These are phyloP conservation scores for Basipetospora sp. DNA, from an alignment of 2,329 filamentous ascomycete species.

Conservation along the genomic window DNA sequence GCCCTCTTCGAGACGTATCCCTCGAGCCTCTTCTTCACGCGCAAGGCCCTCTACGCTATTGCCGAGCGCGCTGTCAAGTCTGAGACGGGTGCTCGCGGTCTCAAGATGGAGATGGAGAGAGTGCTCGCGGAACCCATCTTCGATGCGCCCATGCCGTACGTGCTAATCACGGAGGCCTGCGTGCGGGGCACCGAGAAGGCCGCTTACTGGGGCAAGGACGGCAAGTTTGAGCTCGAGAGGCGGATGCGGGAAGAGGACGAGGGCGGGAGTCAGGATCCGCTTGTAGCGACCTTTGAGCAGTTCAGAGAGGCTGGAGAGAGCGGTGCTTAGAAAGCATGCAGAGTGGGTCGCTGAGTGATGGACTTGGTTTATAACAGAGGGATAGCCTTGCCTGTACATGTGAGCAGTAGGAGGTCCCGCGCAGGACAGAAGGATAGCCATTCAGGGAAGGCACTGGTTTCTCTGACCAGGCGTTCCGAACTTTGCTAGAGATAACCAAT, in stretches of 20 bases:
- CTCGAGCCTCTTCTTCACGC: slow-evolving; percentile 71
- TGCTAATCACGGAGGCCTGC: slow-evolving; percentile 57
- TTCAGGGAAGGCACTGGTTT: too few relatives aligned
- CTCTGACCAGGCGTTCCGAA: too few relatives aligned
- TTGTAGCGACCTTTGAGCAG: slow-evolving; percentile 22
- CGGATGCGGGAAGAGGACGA: slow-evolving; percentile 49
- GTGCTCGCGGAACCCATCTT: slow-evolving; percentile 70
- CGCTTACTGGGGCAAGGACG: slow-evolving; percentile 53
- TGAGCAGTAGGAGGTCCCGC: too few relatives aligned
- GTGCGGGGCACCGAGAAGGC: slow-evolving; percentile 47
- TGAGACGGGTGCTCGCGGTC: slow-evolving; percentile 61
- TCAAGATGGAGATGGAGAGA: slow-evolving; percentile 69
- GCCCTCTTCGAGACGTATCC: slow-evolving; percentile 71
- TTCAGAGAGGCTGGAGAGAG: slow-evolving; percentile 33
- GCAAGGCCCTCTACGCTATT: slow-evolving; percentile 63
- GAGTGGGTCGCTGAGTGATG: too few relatives aligned
- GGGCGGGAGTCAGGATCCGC: slow-evolving; percentile 7
- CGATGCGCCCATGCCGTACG: slow-evolving; percentile 61
- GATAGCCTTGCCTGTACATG: too few relatives aligned
- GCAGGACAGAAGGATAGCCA: too few relatives aligned
- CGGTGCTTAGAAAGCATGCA: slow-evolving; percentile 21
- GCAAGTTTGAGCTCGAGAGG: slow-evolving; percentile 53
- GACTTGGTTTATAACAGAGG: too few relatives aligned
- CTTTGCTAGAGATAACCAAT: background rate
- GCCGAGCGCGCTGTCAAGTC: slow-evolving; percentile 49